Conservation (phyloP, 192 early-diverging fungal genomes). For the Dissophora ornata region DNA sequence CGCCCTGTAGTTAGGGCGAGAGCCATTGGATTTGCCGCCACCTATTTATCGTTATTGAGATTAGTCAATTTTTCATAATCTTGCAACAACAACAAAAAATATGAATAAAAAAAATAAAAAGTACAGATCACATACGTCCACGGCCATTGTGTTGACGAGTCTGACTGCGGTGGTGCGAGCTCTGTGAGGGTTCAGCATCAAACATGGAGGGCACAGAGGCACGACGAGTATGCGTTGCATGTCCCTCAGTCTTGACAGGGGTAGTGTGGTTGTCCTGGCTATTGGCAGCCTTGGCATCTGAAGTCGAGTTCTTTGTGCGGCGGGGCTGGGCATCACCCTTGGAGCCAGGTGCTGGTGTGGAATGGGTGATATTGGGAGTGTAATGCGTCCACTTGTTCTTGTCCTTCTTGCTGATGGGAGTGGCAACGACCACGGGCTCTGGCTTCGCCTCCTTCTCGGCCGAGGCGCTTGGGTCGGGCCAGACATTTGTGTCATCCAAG, state of each 20-base stretch:
- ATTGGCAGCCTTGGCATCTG: constrained; percentile 23
- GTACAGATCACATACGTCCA: constrained; percentile 51
- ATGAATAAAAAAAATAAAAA: too few relatives aligned
- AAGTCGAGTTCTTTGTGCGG: constrained; percentile 39
- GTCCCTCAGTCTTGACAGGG: neutral
- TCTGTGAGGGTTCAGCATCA: constrained; percentile 39
- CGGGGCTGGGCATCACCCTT: constrained; percentile 39
- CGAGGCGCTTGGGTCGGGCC: constrained; percentile 52
- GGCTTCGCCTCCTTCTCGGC: constrained; percentile 49
- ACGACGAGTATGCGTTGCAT: constrained; percentile 31
- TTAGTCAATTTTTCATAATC: too few relatives aligned
- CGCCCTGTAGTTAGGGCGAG: constrained; percentile 31
- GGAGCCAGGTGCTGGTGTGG: constrained; percentile 55
- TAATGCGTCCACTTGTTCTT: constrained; percentile 66
- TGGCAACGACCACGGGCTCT: constrained; percentile 25
- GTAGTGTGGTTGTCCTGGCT: constrained; percentile 3
- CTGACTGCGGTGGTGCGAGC: constrained; percentile 29
- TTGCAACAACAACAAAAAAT: too few relatives aligned
- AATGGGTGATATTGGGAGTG: constrained; percentile 65
- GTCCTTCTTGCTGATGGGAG: constrained; percentile 54
- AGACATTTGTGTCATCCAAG: constrained; percentile 49
- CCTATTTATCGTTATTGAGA: too few relatives aligned
- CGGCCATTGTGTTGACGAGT: constrained; percentile 27
- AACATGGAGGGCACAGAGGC: constrained; percentile 49
- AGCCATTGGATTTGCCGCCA: constrained; percentile 26